Evolutionary conservation across 179 eudicot genomes (phyloP), one percentile per base, ranked within the genome.

Genomic region (Camellia oleifera): DNA sequence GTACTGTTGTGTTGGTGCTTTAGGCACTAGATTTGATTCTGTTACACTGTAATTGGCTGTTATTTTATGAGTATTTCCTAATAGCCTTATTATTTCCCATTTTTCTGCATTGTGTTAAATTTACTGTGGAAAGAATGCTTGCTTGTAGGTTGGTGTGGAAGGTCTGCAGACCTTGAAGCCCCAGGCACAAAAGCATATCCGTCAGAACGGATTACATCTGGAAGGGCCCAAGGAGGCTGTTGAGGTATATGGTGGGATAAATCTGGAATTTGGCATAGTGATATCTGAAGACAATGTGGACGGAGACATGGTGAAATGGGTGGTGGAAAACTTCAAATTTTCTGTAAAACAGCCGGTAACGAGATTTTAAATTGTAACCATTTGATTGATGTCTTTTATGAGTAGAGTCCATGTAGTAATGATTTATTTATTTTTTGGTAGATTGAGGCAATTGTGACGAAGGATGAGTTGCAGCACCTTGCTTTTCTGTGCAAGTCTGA

Each of bases 381-480:
- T 75, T 54, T 58, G n/a, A 53, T 15, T 81, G 17, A 7, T 69
- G 45, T 70, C 5, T 52, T 14, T 63, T 68, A n/a, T 81, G 72
- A 61, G 26, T n/a, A 4, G 48, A 17, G 60, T 72, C 67, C 60
- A 45, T 48, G 4, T 14, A 53, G 4, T 15, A 70, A 69, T 62
- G 18, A 52, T 60, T n/a, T 61, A 32, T 32, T 32, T 32, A 32
- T 52, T 48, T 12, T 64, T 75, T 17, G 4, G 23, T 80, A 96
- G 99, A 93, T 97, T 86, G 99, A 92, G 91, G 99, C 92, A 63
- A 88, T 89, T 81, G 94, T 94, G 82, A 94, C 93, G 50, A 97
- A 94, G 88, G 93, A 90, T 82, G 99, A 97, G 85, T 85, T 94
- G 58, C 91, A 97, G 79, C 91, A 92, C 83, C 97, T 97, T 81